Base-by-base conservation (phyloP, 2,329 filamentous ascomycete species). In the Bipolaris bicolor region DNA sequence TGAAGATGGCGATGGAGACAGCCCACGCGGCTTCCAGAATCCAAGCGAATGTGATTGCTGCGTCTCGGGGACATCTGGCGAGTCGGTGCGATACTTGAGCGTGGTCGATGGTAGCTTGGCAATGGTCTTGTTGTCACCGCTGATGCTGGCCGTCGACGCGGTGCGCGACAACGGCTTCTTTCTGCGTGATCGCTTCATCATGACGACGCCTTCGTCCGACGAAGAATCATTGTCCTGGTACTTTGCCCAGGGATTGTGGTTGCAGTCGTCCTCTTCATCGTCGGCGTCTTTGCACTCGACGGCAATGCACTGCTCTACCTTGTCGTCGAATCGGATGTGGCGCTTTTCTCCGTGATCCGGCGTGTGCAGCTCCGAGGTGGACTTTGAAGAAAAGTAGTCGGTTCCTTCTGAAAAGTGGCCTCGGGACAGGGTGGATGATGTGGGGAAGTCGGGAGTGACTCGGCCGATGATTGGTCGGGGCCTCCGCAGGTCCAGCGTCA, bases 321-420 rank as follows among this genome's bases (percentile, higher is more conserved):
- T 90, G 72, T 97, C 91, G 72, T 97, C 95, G 76, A 99, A 99
- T 71, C 96, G 91, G 64, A 99, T 98, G 74, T 97, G 94, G 59
- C 88, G 92, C 69, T 87, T 85, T 68, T 90, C 88, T 7, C 85
- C 77, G 6, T 74, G 70, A 47, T 80, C 86, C 78, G 86, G 85
- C 2, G 85, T 92, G 77, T 72, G 88, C 82, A 76, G 81, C 67
- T 89, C 90, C 0, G 92, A 96, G 0, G 90, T 90, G 7, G 86
- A 83, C 10, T 83, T 82, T 1, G 89, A 91, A 34, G 87, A 86
- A 5, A 86, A 83, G 49, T 88, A 83, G 63, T 86, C 90, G 40
- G 84, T 84, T 47, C 85, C 86, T 55, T 87, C 87, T 65, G 84
- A 81, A 65, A 85, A 90, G 61, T 83, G 79, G 48, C 83, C 83